Conservation (phyloP, 169 alveolate species). For the Eimeria tenella region DNA sequence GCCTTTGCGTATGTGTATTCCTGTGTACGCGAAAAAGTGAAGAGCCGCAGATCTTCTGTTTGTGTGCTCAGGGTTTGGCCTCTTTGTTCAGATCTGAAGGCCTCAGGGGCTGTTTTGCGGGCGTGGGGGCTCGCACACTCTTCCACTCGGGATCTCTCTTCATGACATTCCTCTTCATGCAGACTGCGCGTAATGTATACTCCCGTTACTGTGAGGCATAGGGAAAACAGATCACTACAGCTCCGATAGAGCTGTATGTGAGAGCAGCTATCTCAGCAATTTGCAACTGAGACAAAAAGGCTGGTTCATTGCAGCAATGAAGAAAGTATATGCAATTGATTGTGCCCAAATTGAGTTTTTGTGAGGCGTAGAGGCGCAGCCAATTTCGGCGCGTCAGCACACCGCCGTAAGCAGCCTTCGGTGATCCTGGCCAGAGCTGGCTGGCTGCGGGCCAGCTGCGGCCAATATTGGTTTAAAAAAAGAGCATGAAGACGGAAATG, state of each 20-base stretch:
- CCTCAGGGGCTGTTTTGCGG: conserved; percentile 39
- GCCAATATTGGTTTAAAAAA: no score
- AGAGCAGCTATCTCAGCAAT: not conserved
- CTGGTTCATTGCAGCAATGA: not conserved
- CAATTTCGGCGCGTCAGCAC: no score
- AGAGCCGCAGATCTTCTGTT: not conserved
- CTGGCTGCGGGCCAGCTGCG: no score
- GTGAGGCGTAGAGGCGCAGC: no score
- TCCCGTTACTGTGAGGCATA: conserved; percentile 28
- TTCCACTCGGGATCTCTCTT: conserved; percentile 24
- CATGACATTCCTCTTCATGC: conserved; percentile 60
- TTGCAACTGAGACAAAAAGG: not conserved
- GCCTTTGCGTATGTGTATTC: not conserved
- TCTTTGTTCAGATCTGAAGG: conserved; percentile 59
- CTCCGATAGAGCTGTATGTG: not conserved
- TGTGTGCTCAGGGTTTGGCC: conserved; percentile 10
- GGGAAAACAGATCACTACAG: conserved; percentile 4
- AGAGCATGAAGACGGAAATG: not conserved
- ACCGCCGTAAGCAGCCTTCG: no score
- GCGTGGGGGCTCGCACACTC: conserved; percentile 53
- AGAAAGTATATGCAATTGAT: not conserved
- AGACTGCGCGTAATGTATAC: conserved; percentile 47
- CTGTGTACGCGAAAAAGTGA: not conserved
- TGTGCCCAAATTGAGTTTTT: no score
- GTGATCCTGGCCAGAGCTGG: no score